Base-by-base conservation (phyloP, 148 eudicot genomes). In the Arbutus unedo region DNA sequence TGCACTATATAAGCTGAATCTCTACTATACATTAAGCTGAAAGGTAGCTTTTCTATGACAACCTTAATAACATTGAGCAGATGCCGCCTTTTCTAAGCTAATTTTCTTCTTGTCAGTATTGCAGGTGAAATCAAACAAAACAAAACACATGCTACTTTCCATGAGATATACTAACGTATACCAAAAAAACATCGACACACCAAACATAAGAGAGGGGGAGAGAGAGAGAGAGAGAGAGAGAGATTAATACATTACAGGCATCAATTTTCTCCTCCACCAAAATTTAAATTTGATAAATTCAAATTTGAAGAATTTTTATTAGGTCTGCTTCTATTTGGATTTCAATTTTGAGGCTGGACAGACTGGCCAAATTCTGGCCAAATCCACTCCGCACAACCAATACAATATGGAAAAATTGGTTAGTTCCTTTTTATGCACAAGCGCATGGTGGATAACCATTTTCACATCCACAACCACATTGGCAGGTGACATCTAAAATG, bases 391-490 rank as follows among this genome's bases (percentile, higher is more conserved):
- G 7, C 49, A 55, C 49, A 55, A 54, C 25, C 15, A 55, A 77
- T 15, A 21, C 43, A 16, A 10, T 8, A 56, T 41, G 50, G 51
- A 55, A 41, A 56, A 41, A 9, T 31, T 31, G 8, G 59, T 55
- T 16, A 55, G 66, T 55, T 16, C 64, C 80, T 56, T 23, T 77
- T 75, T 75, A 19, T 54, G 66, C 60, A 50, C 4, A 45, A 10
- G 78, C 59, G 31, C 55, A 16, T 10, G 57, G 78, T 3, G n/a
- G 18, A 75, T 50, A 16, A 75, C 56, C 54, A 75, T 50, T 77
- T 54, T 55, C 66, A 79, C 66, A 79, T 62, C 47, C 74, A 47
- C 57, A 49, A 62, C 43, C 73, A 79, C 48, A 79, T 9, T 48
- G 31, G 48, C 18, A 7, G 3, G 25, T 21, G 3, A 21, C 2